Base-by-base conservation (phyloP, 352 stramenopile genomes). In the Globisporangium apiculatum region DNA sequence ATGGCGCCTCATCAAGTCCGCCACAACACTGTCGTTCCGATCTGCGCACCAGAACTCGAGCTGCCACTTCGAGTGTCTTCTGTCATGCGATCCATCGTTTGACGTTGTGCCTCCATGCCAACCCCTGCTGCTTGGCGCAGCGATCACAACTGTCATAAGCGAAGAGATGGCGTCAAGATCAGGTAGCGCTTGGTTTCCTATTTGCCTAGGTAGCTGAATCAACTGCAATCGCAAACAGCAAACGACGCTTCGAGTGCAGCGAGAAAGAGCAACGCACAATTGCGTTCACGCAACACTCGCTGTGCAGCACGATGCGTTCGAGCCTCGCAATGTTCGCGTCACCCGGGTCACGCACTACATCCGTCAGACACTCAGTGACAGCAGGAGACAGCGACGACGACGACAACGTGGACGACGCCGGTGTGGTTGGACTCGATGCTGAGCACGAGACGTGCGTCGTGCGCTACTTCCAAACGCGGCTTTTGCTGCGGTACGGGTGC, bases 401-500 rank as follows among this genome's bases (percentile, higher is more conserved):
- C 17, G 43, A 48, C 3, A 47, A 47, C 17, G 31, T 54, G 5
- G 50, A 24, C 37, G 45, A 54, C 15, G 45, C 35, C 10, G 49
- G 17, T 7, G 35, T 54, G 35, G 35, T 54, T 49, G 45, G 60
- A 38, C 4, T 24, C 15, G 55, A 53, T 18, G 54, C 50, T 12
- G 61, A 58, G 45, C 55, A 69, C 7, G 68, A 76, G 63, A 69
- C 59, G 18, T 64, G 60, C 45, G 69, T 71, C 35, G 58, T 76
- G 43, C 69, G 69, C 15, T 76, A 76, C 54, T 76, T 65, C 57
- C 62, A 60, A 31, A 69, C 69, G 53, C 53, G 60, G 42, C 53
- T 76, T 11, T 56, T 73, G 66, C 63, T 76, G 42, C 69, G 69
- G 36, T 57, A 61, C 43, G 43, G 69, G 24, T 6, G 55, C 5